Conservation (phyloP, 202 grass and related monocot genomes). For the Carex arenaria region DNA sequence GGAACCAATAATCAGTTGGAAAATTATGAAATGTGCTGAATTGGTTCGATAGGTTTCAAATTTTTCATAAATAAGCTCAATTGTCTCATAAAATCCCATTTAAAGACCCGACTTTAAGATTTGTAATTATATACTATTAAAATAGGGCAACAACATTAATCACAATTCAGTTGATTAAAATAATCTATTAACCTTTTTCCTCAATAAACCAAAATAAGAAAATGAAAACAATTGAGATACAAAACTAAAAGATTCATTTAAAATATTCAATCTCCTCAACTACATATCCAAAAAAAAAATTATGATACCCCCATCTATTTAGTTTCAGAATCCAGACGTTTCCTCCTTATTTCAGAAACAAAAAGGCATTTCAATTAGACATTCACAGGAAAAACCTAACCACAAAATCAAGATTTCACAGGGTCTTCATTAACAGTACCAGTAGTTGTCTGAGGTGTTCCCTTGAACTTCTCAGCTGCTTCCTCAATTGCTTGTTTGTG, state of each 20-base stretch:
- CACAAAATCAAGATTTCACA: conserved; percentile 42
- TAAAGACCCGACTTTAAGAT: not conserved
- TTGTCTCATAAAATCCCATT: not conserved
- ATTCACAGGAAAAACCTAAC: not conserved
- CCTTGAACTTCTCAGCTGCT: conserved; percentile 2
- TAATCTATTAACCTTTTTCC: not conserved
- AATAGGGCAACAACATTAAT: not conserved
- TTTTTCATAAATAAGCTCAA: not conserved
- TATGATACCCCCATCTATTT: not conserved
- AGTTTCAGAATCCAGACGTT: not conserved
- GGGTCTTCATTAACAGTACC: conserved; percentile 19
- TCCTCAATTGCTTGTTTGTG: conserved; percentile 51
- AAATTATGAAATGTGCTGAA: not conserved
- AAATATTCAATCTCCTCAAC: not conserved
- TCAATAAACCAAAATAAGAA: not conserved
- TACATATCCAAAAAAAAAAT: not conserved
- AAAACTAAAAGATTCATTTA: not conserved
- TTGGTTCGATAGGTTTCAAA: not conserved
- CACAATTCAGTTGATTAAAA: not conserved
- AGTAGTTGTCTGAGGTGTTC: conserved; percentile 16
- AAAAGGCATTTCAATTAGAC: not conserved
- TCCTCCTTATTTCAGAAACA: not conserved
- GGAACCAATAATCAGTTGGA: not conserved
- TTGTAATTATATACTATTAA: not conserved
- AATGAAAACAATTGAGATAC: too few species aligned